Evolutionary conservation across 2,329 filamentous ascomycete species (phyloP).

Genomic region (Diplodia sapinea): DNA sequence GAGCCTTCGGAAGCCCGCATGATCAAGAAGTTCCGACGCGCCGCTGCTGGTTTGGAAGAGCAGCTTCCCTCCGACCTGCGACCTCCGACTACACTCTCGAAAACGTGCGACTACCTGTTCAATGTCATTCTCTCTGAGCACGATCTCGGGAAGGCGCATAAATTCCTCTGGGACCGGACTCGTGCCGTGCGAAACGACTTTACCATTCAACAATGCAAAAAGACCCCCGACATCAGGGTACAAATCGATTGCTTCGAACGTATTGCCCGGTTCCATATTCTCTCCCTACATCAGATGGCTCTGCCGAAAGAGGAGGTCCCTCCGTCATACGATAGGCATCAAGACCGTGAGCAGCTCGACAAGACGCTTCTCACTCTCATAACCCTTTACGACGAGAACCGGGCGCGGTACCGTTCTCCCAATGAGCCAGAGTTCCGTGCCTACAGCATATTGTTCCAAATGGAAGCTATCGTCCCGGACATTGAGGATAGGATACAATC

Average conservation of each 20-base stretch:
- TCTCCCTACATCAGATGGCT: slow-evolving; percentile 65
- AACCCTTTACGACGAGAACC: slow-evolving; percentile 65
- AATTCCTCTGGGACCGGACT: slow-evolving; percentile 70
- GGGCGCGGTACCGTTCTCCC: slow-evolving; percentile 53
- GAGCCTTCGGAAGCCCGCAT: slow-evolving; percentile 60
- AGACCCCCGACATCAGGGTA: slow-evolving; percentile 60
- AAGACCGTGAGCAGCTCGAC: slow-evolving; percentile 69
- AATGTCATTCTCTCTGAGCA: slow-evolving; percentile 53
- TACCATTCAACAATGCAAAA: slow-evolving; percentile 65
- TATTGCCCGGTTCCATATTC: slow-evolving; percentile 68
- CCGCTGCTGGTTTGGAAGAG: slow-evolving; percentile 67
- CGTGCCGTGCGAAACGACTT: slow-evolving; percentile 70
- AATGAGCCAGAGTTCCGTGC: slow-evolving; percentile 70
- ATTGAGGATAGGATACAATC: slow-evolving; percentile 64
- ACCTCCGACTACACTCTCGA: slow-evolving; percentile 55
- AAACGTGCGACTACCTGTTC: slow-evolving; percentile 48
- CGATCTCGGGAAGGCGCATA: slow-evolving; percentile 59
- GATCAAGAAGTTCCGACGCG: slow-evolving; percentile 68
- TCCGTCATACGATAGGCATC: slow-evolving; percentile 55
- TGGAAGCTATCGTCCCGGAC: slow-evolving; percentile 57
- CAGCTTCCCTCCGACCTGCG: slow-evolving; percentile 69
- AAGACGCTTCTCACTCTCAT: slow-evolving; percentile 66
- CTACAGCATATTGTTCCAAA: slow-evolving; percentile 63
- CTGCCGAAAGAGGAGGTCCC: slow-evolving; percentile 36
- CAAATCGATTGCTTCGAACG: slow-evolving; percentile 67